phyloP scores from a whole-genome alignment of 306 rosid species.

The Purshia tridentata region DNA sequence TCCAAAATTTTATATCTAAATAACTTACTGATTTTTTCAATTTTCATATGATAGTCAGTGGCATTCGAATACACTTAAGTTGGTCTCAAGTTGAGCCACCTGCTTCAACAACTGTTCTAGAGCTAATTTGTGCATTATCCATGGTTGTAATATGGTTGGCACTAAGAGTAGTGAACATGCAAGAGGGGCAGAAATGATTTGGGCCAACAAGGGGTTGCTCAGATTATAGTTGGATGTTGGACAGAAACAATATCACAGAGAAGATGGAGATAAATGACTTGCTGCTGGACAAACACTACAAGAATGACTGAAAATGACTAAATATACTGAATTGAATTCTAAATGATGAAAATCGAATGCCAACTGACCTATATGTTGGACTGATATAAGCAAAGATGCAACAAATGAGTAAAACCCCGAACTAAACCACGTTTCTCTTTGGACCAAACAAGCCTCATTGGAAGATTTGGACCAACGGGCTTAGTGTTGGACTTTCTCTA shows the following conservation, averaged over 20 bases:
- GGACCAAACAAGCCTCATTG: neutral
- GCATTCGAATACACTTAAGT: neutral
- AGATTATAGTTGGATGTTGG: neutral
- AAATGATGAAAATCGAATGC: neutral
- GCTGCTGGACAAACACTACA: neutral
- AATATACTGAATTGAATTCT: slow-evolving; percentile 4
- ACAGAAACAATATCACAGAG: too few relatives aligned
- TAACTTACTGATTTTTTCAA: neutral
- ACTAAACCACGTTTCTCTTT: neutral
- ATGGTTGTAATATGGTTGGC: neutral
- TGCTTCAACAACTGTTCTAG: neutral
- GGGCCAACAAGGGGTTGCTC: neutral
- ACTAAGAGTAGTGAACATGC: neutral
- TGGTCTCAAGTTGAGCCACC: neutral
- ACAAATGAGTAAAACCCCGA: neutral
- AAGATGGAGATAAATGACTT: too few relatives aligned
- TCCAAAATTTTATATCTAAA: neutral
- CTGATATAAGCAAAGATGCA: neutral
- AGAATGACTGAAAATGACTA: neutral
- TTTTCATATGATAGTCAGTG: neutral
- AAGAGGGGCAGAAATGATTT: neutral
- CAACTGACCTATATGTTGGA: neutral
- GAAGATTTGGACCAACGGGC: neutral
- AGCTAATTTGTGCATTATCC: neutral
- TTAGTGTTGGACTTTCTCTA: neutral